These are phyloP conservation scores for Kregervanrija delftensis DNA, from an alignment of 805 yeast species.

Conservation along the genomic window DNA sequence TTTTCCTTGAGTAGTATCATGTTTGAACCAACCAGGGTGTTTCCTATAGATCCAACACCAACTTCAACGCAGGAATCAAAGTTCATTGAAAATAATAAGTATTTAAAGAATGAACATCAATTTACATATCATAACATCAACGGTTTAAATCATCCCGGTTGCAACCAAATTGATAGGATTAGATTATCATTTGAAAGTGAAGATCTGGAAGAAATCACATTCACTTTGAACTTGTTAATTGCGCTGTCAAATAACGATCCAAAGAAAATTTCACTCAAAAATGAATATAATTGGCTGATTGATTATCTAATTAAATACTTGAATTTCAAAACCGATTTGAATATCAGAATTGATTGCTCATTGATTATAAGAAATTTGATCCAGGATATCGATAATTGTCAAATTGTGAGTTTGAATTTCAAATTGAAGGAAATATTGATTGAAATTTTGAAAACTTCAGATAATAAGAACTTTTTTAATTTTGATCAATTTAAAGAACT, in stretches of 20 bases:
- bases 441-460: constrained; percentile 33
- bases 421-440: constrained; percentile 33
- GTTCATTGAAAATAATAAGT: constrained; percentile 25
- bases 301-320: constrained; percentile 22
- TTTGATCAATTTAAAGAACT: constrained; percentile 45
- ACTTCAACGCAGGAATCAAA: constrained; percentile 28
- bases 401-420: constrained; percentile 54
- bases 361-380: constrained; percentile 73
- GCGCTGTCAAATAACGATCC: constrained; percentile 36
- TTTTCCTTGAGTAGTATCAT: neutral
- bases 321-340: constrained; percentile 17
- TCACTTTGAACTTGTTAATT: constrained; percentile 57
- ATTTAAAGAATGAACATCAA: constrained; percentile 25
- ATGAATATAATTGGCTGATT: constrained; percentile 34
- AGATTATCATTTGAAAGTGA: constrained; percentile 63
- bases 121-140: constrained; percentile 25
- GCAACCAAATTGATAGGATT: constrained; percentile 57
- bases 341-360: constrained; percentile 39
- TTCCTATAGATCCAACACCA: constrained; percentile 28
- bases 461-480: constrained; percentile 9
- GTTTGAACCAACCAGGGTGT: constrained; percentile 10
- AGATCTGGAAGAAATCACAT: constrained; percentile 58
- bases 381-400: constrained; percentile 80
- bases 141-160: constrained; percentile 42
- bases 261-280: constrained; percentile 33